A percentile compares a stretch with the other conserved stretches of the same genome.
These are phyloP conservation scores for Kurtzmaniella quercitrusa DNA, from an alignment of 1,139 yeast genomes.

Conservation along the genomic window DNA sequence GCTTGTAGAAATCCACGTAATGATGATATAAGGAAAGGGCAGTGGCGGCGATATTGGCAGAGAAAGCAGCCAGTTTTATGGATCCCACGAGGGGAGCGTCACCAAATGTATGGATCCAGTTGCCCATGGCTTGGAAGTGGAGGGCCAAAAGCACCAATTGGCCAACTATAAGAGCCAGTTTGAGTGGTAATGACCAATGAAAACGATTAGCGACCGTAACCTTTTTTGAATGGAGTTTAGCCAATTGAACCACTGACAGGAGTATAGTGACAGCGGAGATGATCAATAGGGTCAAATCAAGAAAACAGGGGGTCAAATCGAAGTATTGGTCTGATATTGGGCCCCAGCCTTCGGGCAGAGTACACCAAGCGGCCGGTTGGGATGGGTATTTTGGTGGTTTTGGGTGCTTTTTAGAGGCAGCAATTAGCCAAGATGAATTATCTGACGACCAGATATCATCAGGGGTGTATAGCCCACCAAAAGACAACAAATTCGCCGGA, in stretches of 20 bases:
- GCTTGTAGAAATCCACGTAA: slow-evolving; percentile 67
- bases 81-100: slow-evolving; percentile 27
- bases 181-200: slow-evolving; percentile 38
- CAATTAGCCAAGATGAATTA: background rate
- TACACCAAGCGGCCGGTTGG: background rate
- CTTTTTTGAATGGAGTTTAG: slow-evolving; percentile 29
- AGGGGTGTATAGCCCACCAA: background rate
- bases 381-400: background rate
- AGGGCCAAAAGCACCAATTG: slow-evolving; percentile 35
- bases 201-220: slow-evolving; percentile 29
- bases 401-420: background rate
- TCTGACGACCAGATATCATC: background rate
- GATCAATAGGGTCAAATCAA: slow-evolving; percentile 57
- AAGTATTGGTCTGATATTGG: slow-evolving; percentile 56
- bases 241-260: slow-evolving; percentile 47
- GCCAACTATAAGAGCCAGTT: slow-evolving; percentile 34
- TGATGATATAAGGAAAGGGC: slow-evolving; percentile 55
- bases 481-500: background rate
- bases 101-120: slow-evolving; percentile 3
- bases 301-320: slow-evolving; percentile 79
- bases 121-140: slow-evolving; percentile 15
- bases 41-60: slow-evolving; percentile 37
- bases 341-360: slow-evolving; percentile 62
- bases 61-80: slow-evolving; percentile 39
- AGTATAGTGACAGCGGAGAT: slow-evolving; percentile 51